Conservation (phyloP, 805 yeast genomes). For the Candida silvatica region DNA sequence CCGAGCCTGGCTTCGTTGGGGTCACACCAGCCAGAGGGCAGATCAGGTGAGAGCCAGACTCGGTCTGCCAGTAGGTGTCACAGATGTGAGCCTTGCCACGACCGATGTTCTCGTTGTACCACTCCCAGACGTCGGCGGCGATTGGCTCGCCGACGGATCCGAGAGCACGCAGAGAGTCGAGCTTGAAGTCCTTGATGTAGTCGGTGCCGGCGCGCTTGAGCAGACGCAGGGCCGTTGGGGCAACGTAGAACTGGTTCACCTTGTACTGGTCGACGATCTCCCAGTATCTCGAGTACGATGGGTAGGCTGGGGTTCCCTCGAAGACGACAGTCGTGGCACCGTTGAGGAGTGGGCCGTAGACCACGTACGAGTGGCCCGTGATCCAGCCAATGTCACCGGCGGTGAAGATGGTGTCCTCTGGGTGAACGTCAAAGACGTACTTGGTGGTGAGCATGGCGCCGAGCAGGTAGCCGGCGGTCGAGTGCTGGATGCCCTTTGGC, state of each 20-base stretch:
- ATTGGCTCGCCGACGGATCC: conserved; percentile 88
- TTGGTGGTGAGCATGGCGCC: conserved; percentile 69
- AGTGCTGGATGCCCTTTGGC: conserved; percentile 80
- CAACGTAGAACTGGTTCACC: conserved; percentile 75
- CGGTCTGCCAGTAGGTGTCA: conserved; percentile 90
- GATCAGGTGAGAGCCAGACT: conserved; percentile 73
- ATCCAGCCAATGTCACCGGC: conserved; percentile 94
- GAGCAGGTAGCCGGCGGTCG: conserved; percentile 72
- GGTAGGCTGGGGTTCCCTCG: conserved; percentile 86
- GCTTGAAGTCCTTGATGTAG: conserved; percentile 51
- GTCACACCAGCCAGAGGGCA: conserved; percentile 71
- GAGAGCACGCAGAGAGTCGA: conserved; percentile 56
- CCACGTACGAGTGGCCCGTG: conserved; percentile 79
- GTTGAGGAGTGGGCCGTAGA: conserved; percentile 69
- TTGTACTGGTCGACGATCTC: conserved; percentile 62
- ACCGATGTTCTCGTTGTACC: conserved; percentile 72
- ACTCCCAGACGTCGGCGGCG: conserved; percentile 81
- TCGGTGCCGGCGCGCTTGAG: conserved; percentile 67
- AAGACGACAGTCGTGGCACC: conserved; percentile 78
- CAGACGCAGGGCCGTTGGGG: conserved; percentile 76
- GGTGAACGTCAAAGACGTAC: conserved; percentile 69
- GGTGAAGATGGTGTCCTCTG: conserved; percentile 68
- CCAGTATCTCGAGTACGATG: conserved; percentile 75
- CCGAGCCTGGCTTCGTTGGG: conserved; percentile 81
- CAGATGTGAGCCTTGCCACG: conserved; percentile 60